These are phyloP conservation scores for Diophrys appendiculata DNA, from an alignment of 73 alveolate species.

Conservation along the genomic window DNA sequence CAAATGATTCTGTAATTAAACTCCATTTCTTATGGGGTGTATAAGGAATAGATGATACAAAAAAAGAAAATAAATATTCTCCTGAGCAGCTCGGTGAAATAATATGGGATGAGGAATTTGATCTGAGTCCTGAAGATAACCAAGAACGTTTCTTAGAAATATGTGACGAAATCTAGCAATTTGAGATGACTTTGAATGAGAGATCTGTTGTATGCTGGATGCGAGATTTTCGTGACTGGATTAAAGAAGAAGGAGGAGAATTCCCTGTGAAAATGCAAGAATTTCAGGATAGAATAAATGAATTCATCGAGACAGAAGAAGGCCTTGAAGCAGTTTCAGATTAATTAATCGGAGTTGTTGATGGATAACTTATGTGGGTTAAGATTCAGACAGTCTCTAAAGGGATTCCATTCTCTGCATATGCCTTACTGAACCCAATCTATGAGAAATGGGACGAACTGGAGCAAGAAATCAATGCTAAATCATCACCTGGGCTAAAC, in stretches of 20 bases:
- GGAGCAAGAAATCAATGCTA: neutral
- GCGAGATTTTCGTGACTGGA: neutral
- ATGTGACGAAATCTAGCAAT: neutral
- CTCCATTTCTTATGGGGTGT: slow-evolving; percentile 8
- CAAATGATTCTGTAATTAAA: neutral
- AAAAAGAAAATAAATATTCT: neutral
- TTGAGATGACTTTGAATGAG: neutral
- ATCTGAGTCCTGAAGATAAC: neutral
- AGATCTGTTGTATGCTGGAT: slow-evolving; percentile 7
- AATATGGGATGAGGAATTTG: slow-evolving; percentile 8
- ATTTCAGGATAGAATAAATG: neutral
- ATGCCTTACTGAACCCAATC: neutral
- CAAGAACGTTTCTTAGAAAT: neutral
- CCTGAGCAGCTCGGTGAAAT: neutral
- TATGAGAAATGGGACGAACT: slow-evolving; percentile 6
- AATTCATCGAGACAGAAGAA: neutral
- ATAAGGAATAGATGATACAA: neutral
- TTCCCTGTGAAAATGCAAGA: slow-evolving; percentile 11
- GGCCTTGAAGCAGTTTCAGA: neutral
- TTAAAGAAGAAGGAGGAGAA: neutral
- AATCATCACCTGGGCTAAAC: neutral
- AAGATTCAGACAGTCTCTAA: neutral
- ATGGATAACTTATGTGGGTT: neutral
- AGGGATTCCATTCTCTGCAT: neutral
- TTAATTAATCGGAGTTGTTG: neutral